Percentiles rank a stretch among this genome's conserved stretches.
Conservation (phyloP, 129 eudicot species). For the Pittosporum tobira region DNA sequence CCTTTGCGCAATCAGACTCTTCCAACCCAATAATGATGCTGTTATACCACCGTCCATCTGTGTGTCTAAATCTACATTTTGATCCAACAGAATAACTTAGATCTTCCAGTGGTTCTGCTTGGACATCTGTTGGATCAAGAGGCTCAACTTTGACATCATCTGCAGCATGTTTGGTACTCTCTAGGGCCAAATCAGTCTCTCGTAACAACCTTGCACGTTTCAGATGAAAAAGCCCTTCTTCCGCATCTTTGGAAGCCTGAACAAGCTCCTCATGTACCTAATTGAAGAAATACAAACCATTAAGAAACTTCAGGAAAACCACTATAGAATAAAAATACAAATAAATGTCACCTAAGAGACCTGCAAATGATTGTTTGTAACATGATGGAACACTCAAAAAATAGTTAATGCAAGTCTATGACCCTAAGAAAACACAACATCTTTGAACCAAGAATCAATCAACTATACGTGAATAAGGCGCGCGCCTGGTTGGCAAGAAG, state of each 20-base stretch:
- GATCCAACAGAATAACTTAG: conserved; percentile 60
- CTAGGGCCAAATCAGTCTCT: conserved; percentile 53
- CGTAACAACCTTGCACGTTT: conserved; percentile 75
- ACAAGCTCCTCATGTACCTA: conserved; percentile 82
- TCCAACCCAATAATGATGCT: conserved; percentile 64
- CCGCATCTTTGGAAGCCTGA: conserved; percentile 81
- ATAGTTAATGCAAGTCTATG: too few species aligned
- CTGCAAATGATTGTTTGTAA: background rate
- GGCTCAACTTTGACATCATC: conserved; percentile 38
- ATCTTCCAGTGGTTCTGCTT: conserved; percentile 45
- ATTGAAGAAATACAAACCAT: background rate
- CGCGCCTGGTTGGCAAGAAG: too few species aligned
- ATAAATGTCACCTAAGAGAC: background rate
- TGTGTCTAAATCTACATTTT: conserved; percentile 88
- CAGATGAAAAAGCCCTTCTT: conserved; percentile 72
- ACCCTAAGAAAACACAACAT: too few species aligned
- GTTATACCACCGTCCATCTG: conserved; percentile 85
- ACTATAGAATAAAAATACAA: background rate
- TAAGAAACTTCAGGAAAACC: background rate
- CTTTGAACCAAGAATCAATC: too few species aligned
- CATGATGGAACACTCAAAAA: background rate
- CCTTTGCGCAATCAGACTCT: conserved; percentile 51
- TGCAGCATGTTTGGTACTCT: conserved; percentile 15
- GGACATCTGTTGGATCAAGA: conserved; percentile 31
- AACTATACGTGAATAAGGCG: too few species aligned